Evolutionary conservation across 768 basidiomycete species (phyloP).

Genomic region (Boletellus emodensis): DNA sequence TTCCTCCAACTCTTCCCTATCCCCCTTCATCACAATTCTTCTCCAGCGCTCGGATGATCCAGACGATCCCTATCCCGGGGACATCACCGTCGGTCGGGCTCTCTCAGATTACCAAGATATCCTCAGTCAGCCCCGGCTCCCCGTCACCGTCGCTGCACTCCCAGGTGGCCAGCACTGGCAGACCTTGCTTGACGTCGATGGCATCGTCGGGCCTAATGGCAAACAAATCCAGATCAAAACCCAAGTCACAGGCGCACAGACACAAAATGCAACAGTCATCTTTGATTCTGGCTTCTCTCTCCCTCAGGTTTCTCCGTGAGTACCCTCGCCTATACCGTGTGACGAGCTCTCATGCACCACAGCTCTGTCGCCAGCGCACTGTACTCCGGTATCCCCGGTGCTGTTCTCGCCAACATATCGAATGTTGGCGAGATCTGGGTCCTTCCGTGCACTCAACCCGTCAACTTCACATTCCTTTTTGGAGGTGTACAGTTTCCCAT

Average conservation of each 20-base stretch:
- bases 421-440: slow-evolving; percentile 50
- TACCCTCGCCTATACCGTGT: neutral
- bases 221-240: slow-evolving; percentile 43
- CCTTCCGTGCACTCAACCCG: slow-evolving; percentile 58
- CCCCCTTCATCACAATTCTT: slow-evolving; percentile 61
- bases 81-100: slow-evolving; percentile 60
- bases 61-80: slow-evolving; percentile 48
- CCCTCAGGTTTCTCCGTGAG: slow-evolving; percentile 55
- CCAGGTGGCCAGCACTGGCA: slow-evolving; percentile 60
- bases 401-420: slow-evolving; percentile 41
- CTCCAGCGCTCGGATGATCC: slow-evolving; percentile 59
- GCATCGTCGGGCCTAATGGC: slow-evolving; percentile 61
- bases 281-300: slow-evolving; percentile 71
- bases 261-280: slow-evolving; percentile 52
- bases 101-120: slow-evolving; percentile 48
- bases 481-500: slow-evolving; percentile 54
- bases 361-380: slow-evolving; percentile 56
- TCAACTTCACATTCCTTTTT: slow-evolving; percentile 65
- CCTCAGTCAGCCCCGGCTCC: slow-evolving; percentile 46
- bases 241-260: slow-evolving; percentile 40
- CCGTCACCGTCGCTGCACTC: slow-evolving; percentile 40
- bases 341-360: slow-evolving; percentile 11
- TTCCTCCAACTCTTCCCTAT: slow-evolving; percentile 48
- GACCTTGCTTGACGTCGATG: slow-evolving; percentile 55
- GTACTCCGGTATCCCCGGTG: slow-evolving; percentile 52